A percentile compares a stretch with the other conserved stretches of the same genome.
Conservation (phyloP, 1,139 yeast genomes). For the Candida pseudoviswanathii region DNA sequence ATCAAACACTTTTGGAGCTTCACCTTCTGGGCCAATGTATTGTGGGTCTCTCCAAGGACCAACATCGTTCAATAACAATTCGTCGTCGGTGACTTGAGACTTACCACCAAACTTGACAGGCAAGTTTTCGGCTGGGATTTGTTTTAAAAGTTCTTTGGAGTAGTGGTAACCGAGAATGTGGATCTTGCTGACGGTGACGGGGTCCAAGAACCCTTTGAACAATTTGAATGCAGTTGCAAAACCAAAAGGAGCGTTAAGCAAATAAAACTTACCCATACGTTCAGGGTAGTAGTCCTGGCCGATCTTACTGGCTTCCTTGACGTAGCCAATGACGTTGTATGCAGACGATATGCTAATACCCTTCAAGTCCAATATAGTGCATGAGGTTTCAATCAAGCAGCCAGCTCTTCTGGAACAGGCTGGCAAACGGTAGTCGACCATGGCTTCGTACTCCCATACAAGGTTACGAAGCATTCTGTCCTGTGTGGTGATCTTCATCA, state of each 20-base stretch:
- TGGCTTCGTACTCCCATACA: conserved; percentile 97
- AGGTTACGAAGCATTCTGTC: conserved; percentile 95
- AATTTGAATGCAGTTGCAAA: conserved; percentile 90
- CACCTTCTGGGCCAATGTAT: conserved; percentile 85
- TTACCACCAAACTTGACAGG: conserved; percentile 90
- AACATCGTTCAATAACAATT: conserved; percentile 82
- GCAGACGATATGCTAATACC: conserved; percentile 88
- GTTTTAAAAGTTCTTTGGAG: conserved; percentile 81
- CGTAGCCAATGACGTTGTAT: conserved; percentile 82
- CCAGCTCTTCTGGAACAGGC: conserved; percentile 90
- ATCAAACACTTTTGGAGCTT: conserved; percentile 64
- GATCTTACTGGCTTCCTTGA: conserved; percentile 87
- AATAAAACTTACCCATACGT: conserved; percentile 96
- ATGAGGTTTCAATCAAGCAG: conserved; percentile 85
- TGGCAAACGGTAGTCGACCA: conserved; percentile 80
- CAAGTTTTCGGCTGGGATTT: conserved; percentile 89
- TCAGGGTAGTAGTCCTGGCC: conserved; percentile 99
- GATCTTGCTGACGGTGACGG: conserved; percentile 96
- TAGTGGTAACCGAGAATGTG: conserved; percentile 82
- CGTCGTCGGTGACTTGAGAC: conserved; percentile 69
- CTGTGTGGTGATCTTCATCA: conserved; percentile 92
- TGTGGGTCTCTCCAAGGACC: conserved; percentile 97
- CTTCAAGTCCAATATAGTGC: conserved; percentile 93
- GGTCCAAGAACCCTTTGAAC: conserved; percentile 93
- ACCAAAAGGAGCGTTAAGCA: conserved; percentile 97